Base-by-base conservation (phyloP, 148 eudicot genomes). In the Limonium bicolor region DNA sequence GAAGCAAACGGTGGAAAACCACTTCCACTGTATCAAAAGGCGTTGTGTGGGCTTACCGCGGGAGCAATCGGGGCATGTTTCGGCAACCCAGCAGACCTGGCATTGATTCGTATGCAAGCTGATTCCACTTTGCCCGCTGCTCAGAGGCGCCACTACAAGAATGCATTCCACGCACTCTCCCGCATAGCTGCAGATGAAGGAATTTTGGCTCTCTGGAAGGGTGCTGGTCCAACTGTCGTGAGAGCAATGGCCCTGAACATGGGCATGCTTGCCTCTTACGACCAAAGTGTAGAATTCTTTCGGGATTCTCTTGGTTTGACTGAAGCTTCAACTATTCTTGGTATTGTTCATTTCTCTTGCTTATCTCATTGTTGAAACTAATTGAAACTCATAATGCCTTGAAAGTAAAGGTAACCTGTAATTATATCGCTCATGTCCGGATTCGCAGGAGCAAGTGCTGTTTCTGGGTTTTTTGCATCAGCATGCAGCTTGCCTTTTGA, bases 211-310 rank as follows among this genome's bases (percentile, higher is more conserved):
- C 83, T 84, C 5, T 84, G 95, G 93, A 84, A 88, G 66, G 93
- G 94, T 41, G 94, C 95, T 3, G 87, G 77, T 6, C 97, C 97
- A 15, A 90, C 97, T 22, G 86, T 78, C 4, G 97, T 90, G 30
- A 70, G 97, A 67, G 95, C 97, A 16, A 90, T 90, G 97, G 92
- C 84, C 4, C 67, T 90, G 34, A 90, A 90, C 74, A 90, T 84
- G 97, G 97, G 97, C 29, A 90, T 90, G 97, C 95, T 90, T 39
- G 97, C 97, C 27, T 90, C 97, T 27, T 90, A 90, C 60, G 97
- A 90, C 60, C 97, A 90, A 55, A 70, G 79, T 62, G 80, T 84
- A 17, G 97, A 90, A 59, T 80, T 90, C 57, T 80, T 58, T 52
- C 72, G 58, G 50, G 97, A 90, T 65, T 48, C 63, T 60, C 84